A percentile compares a stretch with the other conserved stretches of the same genome.
phyloP scores from a whole-genome alignment of 2,329 filamentous ascomycete species.

The Rhinocladiella mackenziei region DNA sequence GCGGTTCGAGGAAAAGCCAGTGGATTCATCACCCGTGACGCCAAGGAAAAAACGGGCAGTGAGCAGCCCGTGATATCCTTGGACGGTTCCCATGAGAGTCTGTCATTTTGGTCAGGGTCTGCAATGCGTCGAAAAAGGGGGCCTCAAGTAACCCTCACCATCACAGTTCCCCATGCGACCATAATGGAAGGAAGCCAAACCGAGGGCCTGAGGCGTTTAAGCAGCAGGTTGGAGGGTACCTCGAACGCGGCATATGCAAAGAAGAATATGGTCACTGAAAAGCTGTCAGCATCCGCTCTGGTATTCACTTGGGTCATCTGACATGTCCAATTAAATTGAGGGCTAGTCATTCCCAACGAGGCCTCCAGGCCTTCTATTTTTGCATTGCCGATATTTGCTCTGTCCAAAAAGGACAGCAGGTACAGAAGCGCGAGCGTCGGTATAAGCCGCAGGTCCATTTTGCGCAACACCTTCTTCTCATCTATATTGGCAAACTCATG shows the following conservation, averaged over 20 bases:
- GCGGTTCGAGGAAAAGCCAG: neutral
- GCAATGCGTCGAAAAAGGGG: no score
- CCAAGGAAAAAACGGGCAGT: constrained; percentile 47
- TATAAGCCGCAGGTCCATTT: constrained; percentile 40
- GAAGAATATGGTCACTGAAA: constrained; percentile 60
- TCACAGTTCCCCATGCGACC: no score
- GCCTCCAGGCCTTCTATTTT: constrained; percentile 61
- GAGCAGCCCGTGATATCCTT: constrained; percentile 32
- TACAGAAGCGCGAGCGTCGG: constrained; percentile 50
- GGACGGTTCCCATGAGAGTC: constrained; percentile 49
- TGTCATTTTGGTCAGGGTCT: no score
- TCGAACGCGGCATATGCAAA: constrained; percentile 57
- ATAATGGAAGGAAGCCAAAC: constrained; percentile 33
- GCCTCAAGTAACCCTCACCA: no score
- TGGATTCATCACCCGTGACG: constrained; percentile 24
- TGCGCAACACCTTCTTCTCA: constrained; percentile 24
- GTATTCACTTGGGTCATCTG: no score
- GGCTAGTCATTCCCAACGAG: constrained; percentile 43
- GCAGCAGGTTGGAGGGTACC: constrained; percentile 59
- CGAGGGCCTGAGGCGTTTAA: constrained; percentile 43
- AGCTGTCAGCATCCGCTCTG: no score
- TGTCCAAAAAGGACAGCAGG: constrained; percentile 60
- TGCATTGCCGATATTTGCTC: constrained; percentile 73
- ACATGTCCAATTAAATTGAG: constrained; percentile 43
- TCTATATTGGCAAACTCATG: no score